These are phyloP conservation scores for Colletotrichum sp. DNA, from an alignment of 2,329 filamentous ascomycete genomes.

Conservation along the genomic window DNA sequence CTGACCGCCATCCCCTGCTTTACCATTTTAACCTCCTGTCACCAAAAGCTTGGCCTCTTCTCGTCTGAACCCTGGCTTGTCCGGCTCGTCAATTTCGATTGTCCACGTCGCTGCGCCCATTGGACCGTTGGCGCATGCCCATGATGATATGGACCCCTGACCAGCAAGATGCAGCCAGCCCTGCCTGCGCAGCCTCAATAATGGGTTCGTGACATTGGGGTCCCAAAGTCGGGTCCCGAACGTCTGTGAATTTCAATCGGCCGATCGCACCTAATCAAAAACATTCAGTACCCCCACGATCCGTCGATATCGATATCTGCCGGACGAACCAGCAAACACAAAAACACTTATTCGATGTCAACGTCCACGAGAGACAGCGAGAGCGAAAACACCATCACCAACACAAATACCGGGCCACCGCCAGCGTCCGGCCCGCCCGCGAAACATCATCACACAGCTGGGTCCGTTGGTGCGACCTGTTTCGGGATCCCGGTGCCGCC, in stretches of 20 bases:
- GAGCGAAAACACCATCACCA: not conserved
- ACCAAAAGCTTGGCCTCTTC: constrained; percentile 17
- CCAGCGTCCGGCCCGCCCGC: not conserved
- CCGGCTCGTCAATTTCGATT: not conserved
- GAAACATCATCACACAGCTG: constrained; percentile 2
- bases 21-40: constrained; percentile 16
- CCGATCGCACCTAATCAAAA: not conserved
- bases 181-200: not conserved
- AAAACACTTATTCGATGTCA: not conserved
- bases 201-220: not conserved
- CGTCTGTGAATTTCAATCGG: not conserved
- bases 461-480: constrained; percentile 2
- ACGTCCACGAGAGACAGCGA: not conserved
- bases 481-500: not conserved
- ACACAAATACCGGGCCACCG: not conserved
- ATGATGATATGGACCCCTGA: not conserved
- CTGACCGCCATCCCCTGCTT: not conserved
- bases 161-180: not conserved
- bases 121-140: not conserved
- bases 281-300: not conserved
- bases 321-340: not conserved
- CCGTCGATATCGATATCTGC: not conserved
- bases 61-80: constrained; percentile 3
- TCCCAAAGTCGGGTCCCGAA: not conserved
- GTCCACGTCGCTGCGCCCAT: not conserved